Percentiles rank a stretch among this genome's conserved stretches.
Conservation (phyloP, 2,329 filamentous ascomycete species). For the Acrodontium crateriforme region DNA sequence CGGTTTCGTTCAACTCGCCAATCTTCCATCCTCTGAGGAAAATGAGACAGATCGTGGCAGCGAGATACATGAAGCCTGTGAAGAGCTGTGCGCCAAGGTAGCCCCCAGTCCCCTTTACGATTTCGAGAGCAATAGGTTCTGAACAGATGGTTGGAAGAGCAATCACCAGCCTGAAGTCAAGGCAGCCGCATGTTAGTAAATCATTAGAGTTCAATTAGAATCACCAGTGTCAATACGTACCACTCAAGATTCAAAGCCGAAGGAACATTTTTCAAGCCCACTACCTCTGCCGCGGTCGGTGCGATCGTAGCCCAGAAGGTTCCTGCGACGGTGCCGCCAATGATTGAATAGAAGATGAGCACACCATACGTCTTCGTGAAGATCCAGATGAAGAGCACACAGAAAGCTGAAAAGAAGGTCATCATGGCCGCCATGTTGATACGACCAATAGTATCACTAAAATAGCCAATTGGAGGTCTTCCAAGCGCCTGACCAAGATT, state of each 20-base stretch:
- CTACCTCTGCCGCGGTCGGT: conserved; percentile 59
- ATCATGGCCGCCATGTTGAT: conserved; percentile 58
- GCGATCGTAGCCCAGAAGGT: conserved; percentile 53
- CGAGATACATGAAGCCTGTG: conserved; percentile 48
- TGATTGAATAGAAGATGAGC: conserved; percentile 55
- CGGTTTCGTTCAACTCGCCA: conserved; percentile 34
- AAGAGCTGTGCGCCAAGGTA: conserved; percentile 49
- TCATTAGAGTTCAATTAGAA: too few relatives aligned
- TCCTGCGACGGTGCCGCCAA: conserved; percentile 54
- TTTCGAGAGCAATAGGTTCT: conserved; percentile 42
- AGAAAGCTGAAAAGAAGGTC: conserved; percentile 50
- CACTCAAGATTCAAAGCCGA: conserved; percentile 58
- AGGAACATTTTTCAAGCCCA: conserved; percentile 55
- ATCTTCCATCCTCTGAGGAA: conserved; percentile 49
- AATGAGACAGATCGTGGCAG: conserved; percentile 38
- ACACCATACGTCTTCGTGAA: conserved; percentile 54
- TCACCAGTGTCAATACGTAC: too few relatives aligned
- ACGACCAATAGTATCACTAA: conserved; percentile 54
- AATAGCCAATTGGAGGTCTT: conserved; percentile 57
- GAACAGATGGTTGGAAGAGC: conserved; percentile 55
- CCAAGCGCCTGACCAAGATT: conserved; percentile 56
- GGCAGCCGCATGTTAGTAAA: too few relatives aligned
- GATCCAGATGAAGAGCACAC: conserved; percentile 60
- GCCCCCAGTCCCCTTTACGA: conserved; percentile 34
- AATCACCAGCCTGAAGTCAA: too few relatives aligned